Base-by-base conservation (phyloP, 345 rosid species). In the Linum lewisii region DNA sequence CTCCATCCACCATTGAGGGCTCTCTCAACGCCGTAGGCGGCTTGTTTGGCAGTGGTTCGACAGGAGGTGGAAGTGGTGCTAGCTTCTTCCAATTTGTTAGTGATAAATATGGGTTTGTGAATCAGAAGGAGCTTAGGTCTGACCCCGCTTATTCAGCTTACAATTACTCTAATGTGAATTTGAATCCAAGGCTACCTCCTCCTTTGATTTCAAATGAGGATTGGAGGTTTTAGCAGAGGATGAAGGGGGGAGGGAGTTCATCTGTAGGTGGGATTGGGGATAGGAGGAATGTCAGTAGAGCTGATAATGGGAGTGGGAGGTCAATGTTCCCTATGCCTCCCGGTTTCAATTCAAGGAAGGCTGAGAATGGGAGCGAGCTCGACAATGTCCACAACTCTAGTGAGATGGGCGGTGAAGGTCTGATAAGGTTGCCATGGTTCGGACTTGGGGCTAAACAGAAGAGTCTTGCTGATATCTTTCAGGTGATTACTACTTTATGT, bases 131-230 rank as follows among this genome's bases (percentile, higher is more conserved):
- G 72, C 70, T 81, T 51, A 85, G 94, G 89, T 82, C 89, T 67
- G 89, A 85, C 78, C 96, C 95, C 23, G 82, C 77, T 24, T 88
- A 88, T 71, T 64, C 69, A 38, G 66, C 80, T 0, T 91, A 87
- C 58, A 85, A 86, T 68, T 82, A 82, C 79, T 79, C 85, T 1
- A 82, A 86, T 70, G 84, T 81, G 70, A 88, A 88, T 68, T 67
- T 87, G 70, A 91, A 90, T 67, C 97, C 97, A 7, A 84, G 97
- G 77, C 82, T 90, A 38, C 96, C 97, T 0, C 96, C 95, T 37
- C 97, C 97, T 62, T 72, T 90, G 68, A 69, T 82, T 57, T 87
- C 97, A 16, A 83, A 82, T 67, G 97, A 84, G 78, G 97, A 89
- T 72, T 81, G 86, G 88, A 87, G 81, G 67, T 83, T 75, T 71